Base-by-base conservation (phyloP, 495 filamentous ascomycete species). In the Penicillium desertorum region DNA sequence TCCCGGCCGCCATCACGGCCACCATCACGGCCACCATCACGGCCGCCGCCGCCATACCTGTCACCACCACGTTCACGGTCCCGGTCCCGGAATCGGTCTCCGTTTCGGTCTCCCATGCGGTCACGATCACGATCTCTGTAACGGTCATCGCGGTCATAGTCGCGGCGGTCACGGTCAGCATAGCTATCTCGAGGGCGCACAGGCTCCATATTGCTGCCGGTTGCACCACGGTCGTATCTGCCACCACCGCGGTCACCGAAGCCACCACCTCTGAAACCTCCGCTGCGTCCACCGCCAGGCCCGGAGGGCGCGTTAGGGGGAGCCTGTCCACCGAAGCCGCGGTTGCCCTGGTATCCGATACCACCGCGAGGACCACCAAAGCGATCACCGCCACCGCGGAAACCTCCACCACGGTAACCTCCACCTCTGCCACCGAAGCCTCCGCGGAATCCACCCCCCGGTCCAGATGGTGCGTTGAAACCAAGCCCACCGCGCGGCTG, bases 221-320 rank as follows among this genome's bases (percentile, higher is more conserved):
- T 81, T 48, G 66, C 69, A 45, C 76, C 75, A 66, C 78, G 72
- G 54, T 83, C 77, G 54, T 64, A 72, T 60, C 81, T 77, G 66
- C 71, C 75, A 57, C 76, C 45, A 45, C 54, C 56, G 25, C 54
- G 62, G 61, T 62, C 70, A 46, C 74, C 79, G 49, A 71, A 77
- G 30, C 80, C 79, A 43, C 75, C 80, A 41, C 75, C 78, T 48
- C 78, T 77, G 51, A 70, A 76, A 42, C 80, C 79, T 55, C 79
- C 81, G 57, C 79, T 79, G 39, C 81, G 76, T 59, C 80, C 81
- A 64, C 83, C 86, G 54, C 88, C 84, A n/a, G 89, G 89, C 30
- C 89, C 89, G 59, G 88, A 87, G 22, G 89, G 89, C 32, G 89
- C 89, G 67, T 91, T 90, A 27, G 88, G 85, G 51, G 88, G 89